Conservation (phyloP, 106 monocot genomes). For the Platanthera zijinensis region DNA sequence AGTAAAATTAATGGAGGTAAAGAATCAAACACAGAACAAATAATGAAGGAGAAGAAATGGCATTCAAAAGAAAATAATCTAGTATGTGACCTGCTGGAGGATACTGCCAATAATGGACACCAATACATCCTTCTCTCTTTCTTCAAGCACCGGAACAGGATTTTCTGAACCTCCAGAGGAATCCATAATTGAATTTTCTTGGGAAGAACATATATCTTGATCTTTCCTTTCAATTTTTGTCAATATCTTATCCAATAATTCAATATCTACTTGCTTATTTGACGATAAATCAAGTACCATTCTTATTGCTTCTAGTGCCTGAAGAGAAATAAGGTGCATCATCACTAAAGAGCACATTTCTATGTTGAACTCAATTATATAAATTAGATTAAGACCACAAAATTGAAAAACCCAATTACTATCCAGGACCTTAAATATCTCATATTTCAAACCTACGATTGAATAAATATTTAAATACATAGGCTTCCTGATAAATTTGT, state of each 20-base stretch:
- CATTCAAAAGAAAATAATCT: background rate
- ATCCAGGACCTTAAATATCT: background rate
- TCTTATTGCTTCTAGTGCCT: slow-evolving; percentile 82
- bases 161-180: slow-evolving; percentile 8
- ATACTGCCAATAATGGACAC: slow-evolving; percentile 66
- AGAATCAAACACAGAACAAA: background rate
- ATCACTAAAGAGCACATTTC: slow-evolving; percentile 1
- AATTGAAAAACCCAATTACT: background rate
- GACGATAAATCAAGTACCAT: slow-evolving; percentile 65
- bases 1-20: background rate
- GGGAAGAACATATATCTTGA: slow-evolving; percentile 2
- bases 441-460: background rate
- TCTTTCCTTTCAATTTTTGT: slow-evolving; percentile 37
- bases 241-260: slow-evolving; percentile 64
- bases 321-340: slow-evolving; percentile 9
- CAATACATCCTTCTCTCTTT: slow-evolving; percentile 46
- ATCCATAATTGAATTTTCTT: slow-evolving; percentile 13
- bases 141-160: slow-evolving; percentile 11
- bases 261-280: slow-evolving; percentile 57
- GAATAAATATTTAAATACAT: background rate
- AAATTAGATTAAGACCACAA: background rate
- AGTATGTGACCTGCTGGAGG: slow-evolving; percentile 52
- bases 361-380: background rate
- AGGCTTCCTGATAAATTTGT: too few relatives aligned
- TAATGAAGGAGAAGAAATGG: background rate